Evolutionary conservation across 2,329 filamentous ascomycete species (phyloP), one percentile per base, ranked within the genome.

Genomic region (Emydomyces testavorans): DNA sequence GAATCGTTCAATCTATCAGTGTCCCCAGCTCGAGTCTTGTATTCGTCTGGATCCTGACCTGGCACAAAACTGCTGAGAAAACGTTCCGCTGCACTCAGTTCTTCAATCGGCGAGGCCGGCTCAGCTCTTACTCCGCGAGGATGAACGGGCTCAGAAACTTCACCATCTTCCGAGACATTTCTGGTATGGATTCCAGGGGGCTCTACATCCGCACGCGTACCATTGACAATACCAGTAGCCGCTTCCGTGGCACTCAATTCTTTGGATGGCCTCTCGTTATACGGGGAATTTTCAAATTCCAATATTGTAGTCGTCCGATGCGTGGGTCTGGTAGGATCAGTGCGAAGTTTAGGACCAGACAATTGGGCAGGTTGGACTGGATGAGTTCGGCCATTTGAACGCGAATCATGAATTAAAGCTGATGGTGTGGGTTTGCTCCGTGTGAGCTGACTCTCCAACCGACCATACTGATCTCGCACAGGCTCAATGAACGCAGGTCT

Each of bases 21-120:
- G 20, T 46, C 34, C 20, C 50, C 43, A 8, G 41, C 29, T 16
- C n/a, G 36, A 2, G 29, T 20, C 48, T 50, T 48, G 29, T 50
- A 49, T 20, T 52, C 48, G 11, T 52, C 50, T 8, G 35, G 29
- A 35, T 52, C 51, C 29, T 56, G 44, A 6, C 47, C 59, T 16
- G 64, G 58, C 13, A 56, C 51, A 20, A 67, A 64, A n/a, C 56
- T 58, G 41, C 61, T 60, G 11, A 68, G 54, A 40, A 69, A 69
- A 13, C 60, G 57, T 39, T 68, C 65, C 8, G 65, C 63, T n/a
- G 59, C 64, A 39, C 54, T 62, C 34, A 58, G 55, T 26, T 60
- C 57, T 47, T 65, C 62, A 13, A 54, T 51, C 4, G 54, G 49
- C 13, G 37, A 41, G 8, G 32, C 29, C 20, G 45, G 31, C 13